Base-by-base conservation (phyloP, 305 asterid genomes). In the Salvia sclarea region DNA sequence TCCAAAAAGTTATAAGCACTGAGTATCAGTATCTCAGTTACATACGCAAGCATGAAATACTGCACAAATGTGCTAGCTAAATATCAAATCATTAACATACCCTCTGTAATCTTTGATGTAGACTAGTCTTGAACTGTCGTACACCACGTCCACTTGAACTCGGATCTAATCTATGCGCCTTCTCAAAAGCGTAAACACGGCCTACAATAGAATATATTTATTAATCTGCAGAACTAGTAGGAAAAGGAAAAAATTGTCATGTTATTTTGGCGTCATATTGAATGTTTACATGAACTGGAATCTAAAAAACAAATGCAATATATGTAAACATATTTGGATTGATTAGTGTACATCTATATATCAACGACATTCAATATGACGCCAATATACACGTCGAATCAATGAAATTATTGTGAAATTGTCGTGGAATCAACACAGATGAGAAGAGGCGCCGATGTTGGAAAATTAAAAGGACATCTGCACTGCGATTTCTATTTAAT, bases 81-180 rank as follows among this genome's bases (percentile, higher is more conserved):
- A 6, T n/a, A 11, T 24, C 6, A 25, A 41, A 12, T 22, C 5
- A 35, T 47, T 25, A 24, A 69, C 66, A 8, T 81, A 94, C 98
- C 86, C 96, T 83, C 72, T 92, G 98, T 48, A 95, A 75, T 54
- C 99, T 89, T 73, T 91, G 99, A 71, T 86, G 91, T 62, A 95
- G 96, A 76, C 89, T 88, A 17, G 99, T 95, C 71, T 95, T 95
- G 78, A 95, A 95, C 69, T 95, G 99, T 10, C 97, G 90, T 35
- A 95, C 99, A 71, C 99, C 98, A 72, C 99, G 97, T 38, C 99
- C 99, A 45, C 86, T 85, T 8, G 99, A 95, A 79, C 83, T 85
- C 0, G 86, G 96, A 64, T 95, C 99, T 84, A 89, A 65, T 61
- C 99, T 85, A 76, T 92, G 95, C 38, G 99, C 95, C 88, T 95